These are phyloP conservation scores for Huiozyma naganishii DNA, from an alignment of 805 yeast genomes.

Conservation along the genomic window DNA sequence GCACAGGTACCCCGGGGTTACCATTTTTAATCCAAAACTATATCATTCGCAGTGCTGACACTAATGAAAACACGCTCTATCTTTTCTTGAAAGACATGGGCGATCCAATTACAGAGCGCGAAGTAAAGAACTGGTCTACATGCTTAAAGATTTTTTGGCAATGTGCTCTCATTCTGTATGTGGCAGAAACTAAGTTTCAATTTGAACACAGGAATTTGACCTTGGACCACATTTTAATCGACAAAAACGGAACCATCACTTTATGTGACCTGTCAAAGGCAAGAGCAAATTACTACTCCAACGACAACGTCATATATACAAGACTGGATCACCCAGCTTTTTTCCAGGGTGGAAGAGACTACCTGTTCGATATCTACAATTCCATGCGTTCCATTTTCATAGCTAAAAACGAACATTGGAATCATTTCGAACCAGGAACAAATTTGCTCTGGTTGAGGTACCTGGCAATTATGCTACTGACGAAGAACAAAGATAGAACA, in stretches of 20 bases:
- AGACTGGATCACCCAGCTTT: slow-evolving; percentile 56
- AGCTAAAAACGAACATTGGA: slow-evolving; percentile 15
- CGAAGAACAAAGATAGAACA: slow-evolving; percentile 14
- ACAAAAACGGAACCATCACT: slow-evolving; percentile 32
- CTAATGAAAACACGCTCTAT: slow-evolving; percentile 8
- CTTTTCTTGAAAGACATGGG: slow-evolving; percentile 23
- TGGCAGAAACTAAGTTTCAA: slow-evolving; percentile 39
- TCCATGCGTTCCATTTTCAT: slow-evolving; percentile 34
- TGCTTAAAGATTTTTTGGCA: slow-evolving; percentile 40
- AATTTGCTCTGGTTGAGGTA: slow-evolving; percentile 59
- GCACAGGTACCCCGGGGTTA: slow-evolving; percentile 23
- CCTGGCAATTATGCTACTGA: slow-evolving; percentile 39
- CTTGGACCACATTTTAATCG: slow-evolving; percentile 51
- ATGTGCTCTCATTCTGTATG: slow-evolving; percentile 37
- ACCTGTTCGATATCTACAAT: slow-evolving; percentile 51
- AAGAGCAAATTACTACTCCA: slow-evolving; percentile 22
- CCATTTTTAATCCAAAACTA: slow-evolving; percentile 19
- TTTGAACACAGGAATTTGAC: slow-evolving; percentile 69
- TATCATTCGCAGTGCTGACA: slow-evolving; percentile 4
- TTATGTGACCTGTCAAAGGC: slow-evolving; percentile 50
- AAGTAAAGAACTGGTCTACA: slow-evolving; percentile 15
- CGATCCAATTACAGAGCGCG: slow-evolving; percentile 10
- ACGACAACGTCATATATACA: slow-evolving; percentile 31
- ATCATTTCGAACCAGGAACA: slow-evolving; percentile 30
- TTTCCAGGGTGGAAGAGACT: slow-evolving; percentile 49